phyloP scores from a whole-genome alignment of 2,329 filamentous ascomycete species.

The Calonectria naviculata region DNA sequence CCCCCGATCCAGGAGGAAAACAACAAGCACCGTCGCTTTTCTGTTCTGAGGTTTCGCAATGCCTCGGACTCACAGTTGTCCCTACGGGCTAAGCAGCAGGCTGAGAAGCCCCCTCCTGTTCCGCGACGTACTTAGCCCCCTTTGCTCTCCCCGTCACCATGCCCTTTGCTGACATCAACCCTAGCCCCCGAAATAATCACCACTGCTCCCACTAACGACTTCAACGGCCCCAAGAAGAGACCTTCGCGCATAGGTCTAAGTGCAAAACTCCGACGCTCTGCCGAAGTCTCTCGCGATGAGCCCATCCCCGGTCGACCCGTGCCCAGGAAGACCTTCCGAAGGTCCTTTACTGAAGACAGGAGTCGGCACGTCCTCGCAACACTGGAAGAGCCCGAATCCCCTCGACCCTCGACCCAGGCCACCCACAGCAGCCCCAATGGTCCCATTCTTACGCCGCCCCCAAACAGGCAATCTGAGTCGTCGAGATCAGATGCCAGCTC shows the following conservation, averaged over 20 bases:
- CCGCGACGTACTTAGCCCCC: slow-evolving; percentile 63
- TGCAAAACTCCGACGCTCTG: slow-evolving; percentile 63
- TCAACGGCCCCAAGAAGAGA: slow-evolving; percentile 65
- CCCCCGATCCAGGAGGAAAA: slow-evolving; percentile 66
- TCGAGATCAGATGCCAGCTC: slow-evolving; percentile 90
- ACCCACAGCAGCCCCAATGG: slow-evolving; percentile 41
- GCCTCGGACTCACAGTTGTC: slow-evolving; percentile 93
- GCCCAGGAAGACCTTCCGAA: slow-evolving; percentile 39
- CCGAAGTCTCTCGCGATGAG: slow-evolving; percentile 55
- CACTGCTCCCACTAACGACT: slow-evolving; percentile 83
- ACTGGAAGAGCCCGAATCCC: slow-evolving; percentile 67
- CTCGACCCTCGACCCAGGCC: slow-evolving; percentile 44
- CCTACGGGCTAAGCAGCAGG: slow-evolving; percentile 76
- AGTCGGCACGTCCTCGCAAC: slow-evolving; percentile 45
- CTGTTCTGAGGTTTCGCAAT: slow-evolving; percentile 86
- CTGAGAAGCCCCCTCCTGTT: slow-evolving; percentile 66
- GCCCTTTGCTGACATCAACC: slow-evolving; percentile 30
- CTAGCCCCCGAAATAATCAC: slow-evolving; percentile 84
- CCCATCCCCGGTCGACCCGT: slow-evolving; percentile 22
- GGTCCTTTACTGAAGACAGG: slow-evolving; percentile 58
- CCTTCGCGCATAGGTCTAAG: slow-evolving; percentile 66
- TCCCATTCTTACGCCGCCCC: slow-evolving; percentile 60
- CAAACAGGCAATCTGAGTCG: slow-evolving; percentile 73
- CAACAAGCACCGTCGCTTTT: slow-evolving; percentile 70
- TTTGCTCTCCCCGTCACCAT: slow-evolving; percentile 1